Percentiles rank a stretch among this genome's conserved stretches.
Conservation (phyloP, 2,329 filamentous ascomycete genomes). For the Paraphoma chrysanthemicola region DNA sequence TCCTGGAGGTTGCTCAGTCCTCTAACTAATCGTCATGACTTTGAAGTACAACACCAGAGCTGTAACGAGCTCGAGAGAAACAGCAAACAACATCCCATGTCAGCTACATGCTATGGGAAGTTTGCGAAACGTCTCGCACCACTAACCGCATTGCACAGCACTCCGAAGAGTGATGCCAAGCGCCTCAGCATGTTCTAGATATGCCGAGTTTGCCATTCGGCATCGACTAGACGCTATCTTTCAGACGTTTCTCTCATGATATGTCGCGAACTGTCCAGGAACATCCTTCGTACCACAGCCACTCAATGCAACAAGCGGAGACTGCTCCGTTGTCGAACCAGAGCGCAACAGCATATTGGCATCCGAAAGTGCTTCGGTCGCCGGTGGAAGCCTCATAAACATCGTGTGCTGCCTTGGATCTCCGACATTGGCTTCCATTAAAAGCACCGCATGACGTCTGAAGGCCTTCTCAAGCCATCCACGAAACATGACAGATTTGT, state of each 20-base stretch:
- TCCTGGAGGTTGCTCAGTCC: too few relatives aligned
- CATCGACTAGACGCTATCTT: not conserved
- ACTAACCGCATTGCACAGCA: not conserved
- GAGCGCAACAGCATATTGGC: not conserved
- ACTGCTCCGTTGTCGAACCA: not conserved
- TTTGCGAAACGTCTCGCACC: not conserved
- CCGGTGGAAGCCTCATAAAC: not conserved
- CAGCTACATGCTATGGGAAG: too few relatives aligned
- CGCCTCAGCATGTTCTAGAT: constrained; percentile 7
- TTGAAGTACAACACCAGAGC: too few relatives aligned
- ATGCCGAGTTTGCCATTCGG: not conserved
- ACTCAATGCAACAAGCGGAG: not conserved
- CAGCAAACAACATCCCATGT: too few relatives aligned
- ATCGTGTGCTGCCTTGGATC: not conserved
- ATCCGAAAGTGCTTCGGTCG: not conserved
- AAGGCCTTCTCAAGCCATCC: constrained; percentile 7
- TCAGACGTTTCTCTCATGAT: not conserved
- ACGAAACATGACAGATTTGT: constrained; percentile 18
- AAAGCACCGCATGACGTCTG: constrained; percentile 21
- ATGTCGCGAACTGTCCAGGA: not conserved
- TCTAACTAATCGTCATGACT: too few relatives aligned
- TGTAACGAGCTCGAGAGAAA: too few relatives aligned
- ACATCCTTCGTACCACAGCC: not conserved
- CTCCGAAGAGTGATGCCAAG: constrained; percentile 1
- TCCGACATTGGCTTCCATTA: constrained; percentile 11